A percentile compares a stretch with the other conserved stretches of the same genome.
phyloP scores from a whole-genome alignment of 2,329 filamentous ascomycete species.

The Diaporthe batatas region DNA sequence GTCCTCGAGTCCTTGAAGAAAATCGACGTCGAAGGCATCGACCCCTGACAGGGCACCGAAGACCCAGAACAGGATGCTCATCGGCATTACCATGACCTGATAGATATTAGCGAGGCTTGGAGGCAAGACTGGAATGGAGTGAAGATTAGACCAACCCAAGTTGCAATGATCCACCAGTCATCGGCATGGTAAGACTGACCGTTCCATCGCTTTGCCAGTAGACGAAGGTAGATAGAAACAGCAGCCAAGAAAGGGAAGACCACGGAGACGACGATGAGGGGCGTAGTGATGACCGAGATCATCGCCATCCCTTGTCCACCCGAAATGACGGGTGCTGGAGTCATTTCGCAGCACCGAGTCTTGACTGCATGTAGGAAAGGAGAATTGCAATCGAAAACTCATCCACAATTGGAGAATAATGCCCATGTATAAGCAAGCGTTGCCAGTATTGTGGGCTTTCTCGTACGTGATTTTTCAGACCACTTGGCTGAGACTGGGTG shows the following conservation, averaged over 20 bases:
- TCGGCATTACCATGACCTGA: not conserved
- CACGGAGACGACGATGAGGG: not conserved
- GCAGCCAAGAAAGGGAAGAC: constrained; percentile 25
- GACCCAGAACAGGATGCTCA: constrained; percentile 12
- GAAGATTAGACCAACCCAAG: not conserved
- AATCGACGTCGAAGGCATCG: not conserved
- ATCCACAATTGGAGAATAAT: not conserved
- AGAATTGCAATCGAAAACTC: no score
- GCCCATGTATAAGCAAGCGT: not conserved
- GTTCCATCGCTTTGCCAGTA: not conserved
- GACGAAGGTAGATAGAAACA: constrained; percentile 4
- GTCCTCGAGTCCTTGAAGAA: not conserved
- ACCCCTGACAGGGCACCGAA: not conserved
- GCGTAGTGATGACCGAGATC: not conserved
- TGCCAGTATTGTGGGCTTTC: not conserved
- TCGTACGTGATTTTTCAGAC: no score
- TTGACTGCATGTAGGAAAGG: accelerated
- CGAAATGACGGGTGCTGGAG: accelerated
- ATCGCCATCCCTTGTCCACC: not conserved
- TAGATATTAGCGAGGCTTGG: not conserved
- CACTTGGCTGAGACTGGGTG: not conserved
- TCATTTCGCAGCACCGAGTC: not conserved
- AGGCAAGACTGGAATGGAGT: no score
- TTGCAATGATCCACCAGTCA: constrained; percentile 20
- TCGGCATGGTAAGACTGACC: constrained; percentile 5